phyloP scores from a whole-genome alignment of 352 stramenopile genomes.

The Globisporangium viniferum region DNA sequence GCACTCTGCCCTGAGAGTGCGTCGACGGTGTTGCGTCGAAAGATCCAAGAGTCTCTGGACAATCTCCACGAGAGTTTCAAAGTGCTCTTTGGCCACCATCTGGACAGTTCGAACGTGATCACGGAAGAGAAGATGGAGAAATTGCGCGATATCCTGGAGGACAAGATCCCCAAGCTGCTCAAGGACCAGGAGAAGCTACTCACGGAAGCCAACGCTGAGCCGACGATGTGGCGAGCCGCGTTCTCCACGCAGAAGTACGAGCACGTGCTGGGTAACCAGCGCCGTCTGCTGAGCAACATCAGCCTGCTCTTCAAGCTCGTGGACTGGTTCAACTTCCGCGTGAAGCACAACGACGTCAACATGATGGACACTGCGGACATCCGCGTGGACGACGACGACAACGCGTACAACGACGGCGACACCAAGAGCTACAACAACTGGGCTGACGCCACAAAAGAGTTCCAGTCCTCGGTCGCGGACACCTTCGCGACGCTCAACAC shows the following conservation, averaged over 20 bases:
- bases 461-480: conserved; percentile 48
- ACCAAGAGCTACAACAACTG: conserved; percentile 41
- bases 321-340: conserved; percentile 67
- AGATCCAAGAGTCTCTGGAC: conserved; percentile 72
- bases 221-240: conserved; percentile 56
- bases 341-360: conserved; percentile 43
- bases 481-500: conserved; percentile 72
- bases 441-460: conserved; percentile 46
- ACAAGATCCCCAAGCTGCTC: conserved; percentile 50
- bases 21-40: conserved; percentile 54
- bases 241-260: conserved; percentile 82
- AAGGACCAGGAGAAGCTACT: conserved; percentile 58
- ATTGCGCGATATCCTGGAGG: conserved; percentile 51
- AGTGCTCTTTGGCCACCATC: conserved; percentile 67
- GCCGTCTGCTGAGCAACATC: conserved; percentile 79
- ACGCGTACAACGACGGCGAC: conserved; percentile 15
- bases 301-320: conserved; percentile 79
- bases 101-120: conserved; percentile 48
- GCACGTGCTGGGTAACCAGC: conserved; percentile 47
- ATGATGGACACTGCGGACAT: conserved; percentile 46
- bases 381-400: conserved; percentile 26
- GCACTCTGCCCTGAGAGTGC: conserved; percentile 68
- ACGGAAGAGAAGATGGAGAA: conserved; percentile 48
- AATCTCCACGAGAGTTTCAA: conserved; percentile 63
- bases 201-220: conserved; percentile 56